Evolutionary conservation across 208 protist genomes (phyloP).

Genomic region (Acanthamoeba sp.): DNA sequence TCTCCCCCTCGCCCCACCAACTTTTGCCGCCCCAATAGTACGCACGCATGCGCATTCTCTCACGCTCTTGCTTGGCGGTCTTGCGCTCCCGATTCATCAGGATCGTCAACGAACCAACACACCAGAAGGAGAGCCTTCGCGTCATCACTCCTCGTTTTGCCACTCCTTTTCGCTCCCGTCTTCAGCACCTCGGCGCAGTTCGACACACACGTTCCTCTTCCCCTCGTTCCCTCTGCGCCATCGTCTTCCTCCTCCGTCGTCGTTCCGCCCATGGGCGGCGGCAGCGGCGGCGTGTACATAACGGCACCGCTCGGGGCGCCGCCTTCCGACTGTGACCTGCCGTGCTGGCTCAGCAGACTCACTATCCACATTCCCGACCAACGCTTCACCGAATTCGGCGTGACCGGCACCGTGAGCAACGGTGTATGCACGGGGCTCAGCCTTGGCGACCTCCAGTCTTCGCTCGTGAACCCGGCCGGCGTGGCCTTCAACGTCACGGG

Average conservation of each 20-base stretch:
- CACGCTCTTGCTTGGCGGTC: not conserved
- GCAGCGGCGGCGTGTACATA: not conserved
- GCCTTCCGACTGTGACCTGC: not conserved
- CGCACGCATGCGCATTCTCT: too few relatives aligned
- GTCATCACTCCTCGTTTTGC: not conserved
- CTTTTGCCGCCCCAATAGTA: too few relatives aligned
- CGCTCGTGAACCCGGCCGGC: slow-evolving; percentile 27
- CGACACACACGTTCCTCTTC: not conserved
- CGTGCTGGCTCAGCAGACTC: slow-evolving; percentile 70
- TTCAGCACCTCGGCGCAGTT: not conserved
- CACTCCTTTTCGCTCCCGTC: slow-evolving; percentile 5
- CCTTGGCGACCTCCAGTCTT: slow-evolving; percentile 46
- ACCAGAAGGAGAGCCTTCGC: not conserved
- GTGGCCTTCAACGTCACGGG: slow-evolving; percentile 3
- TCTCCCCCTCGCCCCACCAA: not conserved
- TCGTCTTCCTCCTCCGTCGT: not conserved
- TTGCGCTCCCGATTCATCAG: not conserved
- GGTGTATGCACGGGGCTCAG: slow-evolving; percentile 35
- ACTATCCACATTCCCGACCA: slow-evolving; percentile 72
- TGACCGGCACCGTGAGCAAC: slow-evolving; percentile 51
- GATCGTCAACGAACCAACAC: not conserved
- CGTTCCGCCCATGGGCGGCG: not conserved
- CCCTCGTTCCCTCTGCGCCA: not conserved
- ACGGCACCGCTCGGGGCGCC: not conserved
- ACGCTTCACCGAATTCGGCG: not conserved